Evolutionary conservation across 1,139 yeast genomes (phyloP).

Genomic region (Magnusiomyces magnusii): DNA sequence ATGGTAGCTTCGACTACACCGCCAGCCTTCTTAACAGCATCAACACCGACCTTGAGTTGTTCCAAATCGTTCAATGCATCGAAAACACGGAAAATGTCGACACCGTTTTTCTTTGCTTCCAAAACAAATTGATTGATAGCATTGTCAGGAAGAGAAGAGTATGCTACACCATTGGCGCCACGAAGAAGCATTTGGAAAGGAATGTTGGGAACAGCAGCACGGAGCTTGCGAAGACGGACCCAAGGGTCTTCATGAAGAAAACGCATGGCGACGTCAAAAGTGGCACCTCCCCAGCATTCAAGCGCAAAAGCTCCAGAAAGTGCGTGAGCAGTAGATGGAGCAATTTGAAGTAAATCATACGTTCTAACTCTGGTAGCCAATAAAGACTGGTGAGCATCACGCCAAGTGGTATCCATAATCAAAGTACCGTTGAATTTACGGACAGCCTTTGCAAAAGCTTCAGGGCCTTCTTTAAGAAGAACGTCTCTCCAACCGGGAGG

Average conservation of each 20-base stretch:
- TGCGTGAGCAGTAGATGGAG: conserved; percentile 90
- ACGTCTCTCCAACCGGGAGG: conserved; percentile 91
- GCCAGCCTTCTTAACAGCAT: conserved; percentile 96
- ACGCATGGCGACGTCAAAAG: conserved; percentile 97
- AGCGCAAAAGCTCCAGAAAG: conserved; percentile 85
- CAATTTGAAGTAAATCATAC: conserved; percentile 81
- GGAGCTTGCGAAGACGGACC: conserved; percentile 84
- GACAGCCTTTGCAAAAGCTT: conserved; percentile 77
- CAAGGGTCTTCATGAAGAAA: conserved; percentile 98
- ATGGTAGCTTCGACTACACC: conserved; percentile 98
- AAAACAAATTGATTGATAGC: conserved; percentile 95
- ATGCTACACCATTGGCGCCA: conserved; percentile 99
- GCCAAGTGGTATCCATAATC: conserved; percentile 98
- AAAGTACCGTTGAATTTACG: conserved; percentile 79
- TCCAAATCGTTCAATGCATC: conserved; percentile 96
- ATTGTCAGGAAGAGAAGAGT: conserved; percentile 94
- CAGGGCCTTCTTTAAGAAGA: conserved; percentile 78
- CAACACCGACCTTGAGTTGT: conserved; percentile 94
- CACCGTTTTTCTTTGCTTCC: conserved; percentile 94
- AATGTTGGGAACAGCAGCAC: conserved; percentile 90
- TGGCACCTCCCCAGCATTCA: conserved; percentile 99
- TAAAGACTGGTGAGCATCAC: conserved; percentile 99
- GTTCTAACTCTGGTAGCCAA: conserved; percentile 97
- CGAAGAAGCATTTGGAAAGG: conserved; percentile 99
- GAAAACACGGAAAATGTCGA: conserved; percentile 94